These are phyloP conservation scores for Kwoniella botswanensis DNA, from an alignment of 768 basidiomycete species.

Conservation along the genomic window DNA sequence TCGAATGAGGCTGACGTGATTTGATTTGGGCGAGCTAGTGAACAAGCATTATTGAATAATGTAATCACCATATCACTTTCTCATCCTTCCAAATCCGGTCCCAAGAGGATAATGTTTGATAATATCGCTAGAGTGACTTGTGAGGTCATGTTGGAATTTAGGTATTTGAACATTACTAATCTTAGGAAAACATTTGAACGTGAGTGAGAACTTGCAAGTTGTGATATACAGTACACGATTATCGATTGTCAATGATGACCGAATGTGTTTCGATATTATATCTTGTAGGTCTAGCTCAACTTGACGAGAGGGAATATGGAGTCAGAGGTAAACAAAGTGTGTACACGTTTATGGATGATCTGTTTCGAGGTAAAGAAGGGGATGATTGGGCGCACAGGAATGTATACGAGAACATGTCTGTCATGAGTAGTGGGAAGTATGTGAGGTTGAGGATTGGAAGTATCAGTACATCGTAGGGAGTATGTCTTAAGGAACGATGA, in stretches of 20 bases:
- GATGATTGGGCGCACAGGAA: slow-evolving; percentile 11
- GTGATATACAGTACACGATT: no score
- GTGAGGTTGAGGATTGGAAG: no score
- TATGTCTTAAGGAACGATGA: no score
- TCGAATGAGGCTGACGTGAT: background rate
- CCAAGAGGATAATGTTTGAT: slow-evolving; percentile 4
- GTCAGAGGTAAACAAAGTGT: background rate
- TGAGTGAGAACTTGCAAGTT: no score
- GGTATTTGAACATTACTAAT: slow-evolving; percentile 2
- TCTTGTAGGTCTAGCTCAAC: slow-evolving; percentile 12
- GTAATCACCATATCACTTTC: slow-evolving; percentile 11
- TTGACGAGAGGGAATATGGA: slow-evolving; percentile 10
- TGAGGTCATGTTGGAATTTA: slow-evolving; percentile 3
- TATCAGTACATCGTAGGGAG: no score
- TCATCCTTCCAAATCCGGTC: slow-evolving; percentile 3
- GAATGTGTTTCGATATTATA: no score
- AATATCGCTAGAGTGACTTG: slow-evolving; percentile 12
- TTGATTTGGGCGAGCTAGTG: background rate
- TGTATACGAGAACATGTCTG: slow-evolving; percentile 14
- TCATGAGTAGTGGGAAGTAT: slow-evolving; percentile 6
- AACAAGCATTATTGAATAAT: slow-evolving; percentile 16
- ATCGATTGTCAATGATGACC: no score
- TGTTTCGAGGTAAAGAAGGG: background rate
- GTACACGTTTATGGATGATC: slow-evolving; percentile 8
- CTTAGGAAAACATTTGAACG: slow-evolving; percentile 14